These are phyloP conservation scores for Fusarium sp. DNA, from an alignment of 2,329 filamentous ascomycete species.

Conservation along the genomic window DNA sequence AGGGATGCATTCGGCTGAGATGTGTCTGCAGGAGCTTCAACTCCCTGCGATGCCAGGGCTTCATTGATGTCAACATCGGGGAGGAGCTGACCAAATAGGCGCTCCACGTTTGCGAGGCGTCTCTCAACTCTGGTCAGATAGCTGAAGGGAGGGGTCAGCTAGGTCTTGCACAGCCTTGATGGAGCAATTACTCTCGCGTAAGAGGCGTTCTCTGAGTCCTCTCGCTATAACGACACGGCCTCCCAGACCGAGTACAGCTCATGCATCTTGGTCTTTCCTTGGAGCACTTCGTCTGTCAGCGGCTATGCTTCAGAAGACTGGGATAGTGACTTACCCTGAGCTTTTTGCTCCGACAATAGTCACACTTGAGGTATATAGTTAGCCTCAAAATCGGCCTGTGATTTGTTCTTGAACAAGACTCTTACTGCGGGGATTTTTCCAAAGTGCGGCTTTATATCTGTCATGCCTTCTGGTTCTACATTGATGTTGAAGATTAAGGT, in stretches of 20 bases:
- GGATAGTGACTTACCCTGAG: not conserved
- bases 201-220: not conserved
- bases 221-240: not conserved
- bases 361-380: not conserved
- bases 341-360: not conserved
- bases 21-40: not conserved
- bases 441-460: too few species aligned
- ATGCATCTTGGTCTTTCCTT: not conserved
- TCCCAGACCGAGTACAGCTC: not conserved
- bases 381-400: not conserved
- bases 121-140: not conserved
- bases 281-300: not conserved
- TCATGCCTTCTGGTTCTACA: not conserved
- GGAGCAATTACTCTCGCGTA: fast-evolving
- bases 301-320: fast-evolving
- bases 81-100: not conserved
- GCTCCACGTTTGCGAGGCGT: not conserved
- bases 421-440: too few species aligned
- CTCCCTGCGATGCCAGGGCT: fast-evolving
- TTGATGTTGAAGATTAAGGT: not conserved
- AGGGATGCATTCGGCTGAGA: not conserved
- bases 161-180: fast-evolving
- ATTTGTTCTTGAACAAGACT: too few species aligned
- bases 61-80: not conserved
- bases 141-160: not conserved